Evolutionary conservation across 176 grass and related monocot genomes (phyloP).

Genomic region (Elymus sibiricus): DNA sequence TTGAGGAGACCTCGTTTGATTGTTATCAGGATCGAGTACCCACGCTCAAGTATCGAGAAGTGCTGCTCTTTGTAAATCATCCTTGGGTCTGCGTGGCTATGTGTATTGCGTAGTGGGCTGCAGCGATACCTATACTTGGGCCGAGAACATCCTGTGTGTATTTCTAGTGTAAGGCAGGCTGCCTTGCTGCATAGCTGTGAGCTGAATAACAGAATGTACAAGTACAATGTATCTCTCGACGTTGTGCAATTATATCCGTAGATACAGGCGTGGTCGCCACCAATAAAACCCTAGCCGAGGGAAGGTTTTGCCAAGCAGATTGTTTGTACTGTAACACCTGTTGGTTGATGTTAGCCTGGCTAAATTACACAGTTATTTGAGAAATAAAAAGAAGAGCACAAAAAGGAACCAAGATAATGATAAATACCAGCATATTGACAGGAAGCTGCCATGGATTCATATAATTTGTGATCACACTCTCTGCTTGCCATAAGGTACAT

Average conservation of each 20-base stretch:
- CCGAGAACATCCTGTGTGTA: background rate
- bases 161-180: background rate
- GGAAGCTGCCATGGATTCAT: background rate
- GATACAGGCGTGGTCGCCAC: background rate
- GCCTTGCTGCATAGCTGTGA: background rate
- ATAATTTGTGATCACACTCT: too few species aligned
- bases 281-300: background rate
- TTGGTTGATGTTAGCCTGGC: too few species aligned
- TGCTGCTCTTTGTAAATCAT: background rate
- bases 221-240: background rate
- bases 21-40: background rate
- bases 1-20: background rate
- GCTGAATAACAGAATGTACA: slow-evolving; percentile 30
- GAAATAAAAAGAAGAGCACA: too few species aligned
- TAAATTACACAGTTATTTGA: too few species aligned
- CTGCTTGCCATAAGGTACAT: too few species aligned
- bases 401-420: background rate
- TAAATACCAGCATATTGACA: background rate
- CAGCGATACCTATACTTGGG: background rate
- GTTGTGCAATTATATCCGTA: background rate
- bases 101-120: background rate
- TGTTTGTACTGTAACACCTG: background rate
- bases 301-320: background rate
- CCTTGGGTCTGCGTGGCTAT: background rate
- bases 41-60: background rate